Evolutionary conservation across 2,329 filamentous ascomycete species (phyloP).

Genomic region (Phialocephala subalpina): DNA sequence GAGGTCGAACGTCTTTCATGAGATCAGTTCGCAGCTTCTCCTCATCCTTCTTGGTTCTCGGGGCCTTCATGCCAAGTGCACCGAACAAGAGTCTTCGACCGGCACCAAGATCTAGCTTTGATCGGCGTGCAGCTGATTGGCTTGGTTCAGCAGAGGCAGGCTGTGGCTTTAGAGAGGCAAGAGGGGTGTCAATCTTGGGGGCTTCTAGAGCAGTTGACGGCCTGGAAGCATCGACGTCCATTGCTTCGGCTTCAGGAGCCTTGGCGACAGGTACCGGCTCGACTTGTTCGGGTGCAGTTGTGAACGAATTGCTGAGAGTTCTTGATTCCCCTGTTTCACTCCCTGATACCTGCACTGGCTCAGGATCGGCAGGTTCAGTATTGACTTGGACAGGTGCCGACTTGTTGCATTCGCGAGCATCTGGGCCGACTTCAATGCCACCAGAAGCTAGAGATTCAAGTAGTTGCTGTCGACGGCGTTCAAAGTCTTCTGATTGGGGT

Average conservation of each 20-base stretch:
- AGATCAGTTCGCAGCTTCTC: slow-evolving; percentile 67
- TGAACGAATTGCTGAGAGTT: background rate
- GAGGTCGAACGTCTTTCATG: slow-evolving; percentile 59
- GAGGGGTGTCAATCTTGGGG: slow-evolving; percentile 10
- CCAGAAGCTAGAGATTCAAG: slow-evolving; percentile 59
- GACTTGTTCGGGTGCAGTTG: background rate
- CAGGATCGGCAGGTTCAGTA: no score
- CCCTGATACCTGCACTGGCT: background rate
- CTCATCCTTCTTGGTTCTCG: slow-evolving; percentile 74
- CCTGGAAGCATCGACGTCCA: slow-evolving; percentile 3
- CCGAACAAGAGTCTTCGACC: slow-evolving; percentile 75
- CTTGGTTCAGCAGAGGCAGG: slow-evolving; percentile 25
- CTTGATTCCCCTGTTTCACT: background rate
- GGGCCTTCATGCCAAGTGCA: slow-evolving; percentile 73
- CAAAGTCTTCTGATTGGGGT: slow-evolving; percentile 50
- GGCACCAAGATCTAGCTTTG: slow-evolving; percentile 62
- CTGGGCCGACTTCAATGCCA: slow-evolving; percentile 52
- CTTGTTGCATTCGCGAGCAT: slow-evolving; percentile 40
- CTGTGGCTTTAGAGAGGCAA: slow-evolving; percentile 15
- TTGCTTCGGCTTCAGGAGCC: background rate
- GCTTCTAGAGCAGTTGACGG: slow-evolving; percentile 16
- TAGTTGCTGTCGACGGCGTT: slow-evolving; percentile 58
- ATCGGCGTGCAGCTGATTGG: slow-evolving; percentile 30
- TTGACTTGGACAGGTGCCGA: background rate
- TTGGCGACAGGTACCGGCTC: slow-evolving; percentile 3